These are phyloP conservation scores for Cudoniella acicularis DNA, from an alignment of 495 filamentous ascomycete species.

Conservation along the genomic window DNA sequence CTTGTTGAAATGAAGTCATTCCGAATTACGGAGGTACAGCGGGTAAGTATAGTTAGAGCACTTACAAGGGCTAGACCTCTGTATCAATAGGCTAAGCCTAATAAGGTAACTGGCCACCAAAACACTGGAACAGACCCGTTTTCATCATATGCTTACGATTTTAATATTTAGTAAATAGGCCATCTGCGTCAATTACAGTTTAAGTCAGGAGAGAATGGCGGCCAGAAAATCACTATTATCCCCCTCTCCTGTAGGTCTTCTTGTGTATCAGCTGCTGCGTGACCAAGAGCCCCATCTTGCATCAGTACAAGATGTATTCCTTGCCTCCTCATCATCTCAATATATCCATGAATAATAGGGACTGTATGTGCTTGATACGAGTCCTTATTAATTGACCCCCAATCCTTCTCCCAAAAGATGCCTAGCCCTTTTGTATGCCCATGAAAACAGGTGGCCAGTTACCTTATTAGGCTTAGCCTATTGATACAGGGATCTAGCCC, in stretches of 20 bases:
- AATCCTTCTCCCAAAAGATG: conserved; percentile 34
- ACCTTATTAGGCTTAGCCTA: no score
- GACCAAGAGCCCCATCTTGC: conserved; percentile 22
- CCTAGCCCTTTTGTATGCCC: conserved; percentile 21
- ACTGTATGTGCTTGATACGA: conserved; percentile 23
- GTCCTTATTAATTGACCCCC: conserved; percentile 24
- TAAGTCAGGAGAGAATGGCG: conserved; percentile 25
- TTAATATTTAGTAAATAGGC: no score
- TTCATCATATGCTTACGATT: conserved; percentile 29
- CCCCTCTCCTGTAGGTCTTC: not conserved
- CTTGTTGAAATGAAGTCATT: no score
- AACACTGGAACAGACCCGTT: no score
- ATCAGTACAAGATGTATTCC: conserved; percentile 16
- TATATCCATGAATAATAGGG: conserved; percentile 24
- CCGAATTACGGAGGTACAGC: no score
- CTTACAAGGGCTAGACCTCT: no score
- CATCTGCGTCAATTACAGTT: no score
- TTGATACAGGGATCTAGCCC: no score
- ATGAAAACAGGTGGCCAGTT: conserved; percentile 20
- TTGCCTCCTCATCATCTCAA: not conserved
- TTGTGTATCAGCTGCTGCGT: conserved; percentile 12
- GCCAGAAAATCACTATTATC: conserved; percentile 24
- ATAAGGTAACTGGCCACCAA: no score
- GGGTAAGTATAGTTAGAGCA: no score
- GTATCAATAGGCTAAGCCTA: no score